Base-by-base conservation (phyloP, 345 rosid species). In the Hypericum perforatum region DNA sequence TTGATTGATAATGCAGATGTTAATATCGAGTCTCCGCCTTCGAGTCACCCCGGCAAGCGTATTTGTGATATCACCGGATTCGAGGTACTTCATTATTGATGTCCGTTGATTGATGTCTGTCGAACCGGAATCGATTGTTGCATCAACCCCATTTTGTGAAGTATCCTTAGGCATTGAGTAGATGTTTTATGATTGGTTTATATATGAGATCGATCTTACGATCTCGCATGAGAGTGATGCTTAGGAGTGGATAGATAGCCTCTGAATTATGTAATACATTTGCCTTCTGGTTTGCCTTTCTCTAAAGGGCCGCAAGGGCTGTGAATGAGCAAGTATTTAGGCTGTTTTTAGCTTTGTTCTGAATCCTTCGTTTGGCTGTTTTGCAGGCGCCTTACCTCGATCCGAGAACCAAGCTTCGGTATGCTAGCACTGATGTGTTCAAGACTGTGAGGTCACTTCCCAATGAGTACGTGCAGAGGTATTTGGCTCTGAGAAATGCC, bases 11-110 rank as follows among this genome's bases (percentile, higher is more conserved):
- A 38, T 46, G 65, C 78, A 91, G 96, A 87, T 78, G 64, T 78
- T 52, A 87, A 75, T 67, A 83, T 88, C 45, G 98, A 92, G 63
- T 81, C 96, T 9, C 96, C 95, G 12, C 95, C 95, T 32, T 77
- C 98, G 3, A 73, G 80, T 71, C 88, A 78, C 62, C 96, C 98
- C 0, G 55, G 84, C 72, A 81, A 70, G 85, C 79, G 72, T 70
- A 80, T 91, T 41, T 91, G 95, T 56, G 95, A 85, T 65, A 73
- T 91, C 16, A 87, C 98, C 15, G 95, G 98, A 54, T 91, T 40
- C 51, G 90, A 81, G 98, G 96, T 89, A 65, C 49, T 65, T 54
- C 22, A 16, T 7, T 50, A 13, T 58, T 29, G 5, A 16, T 56
- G 6, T 43, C 9, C 15, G 32, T 43, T 16, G 10, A 7, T 16